Evolutionary conservation across 73 alveolate species (phyloP).

Genomic region (Stentor coeruleus): DNA sequence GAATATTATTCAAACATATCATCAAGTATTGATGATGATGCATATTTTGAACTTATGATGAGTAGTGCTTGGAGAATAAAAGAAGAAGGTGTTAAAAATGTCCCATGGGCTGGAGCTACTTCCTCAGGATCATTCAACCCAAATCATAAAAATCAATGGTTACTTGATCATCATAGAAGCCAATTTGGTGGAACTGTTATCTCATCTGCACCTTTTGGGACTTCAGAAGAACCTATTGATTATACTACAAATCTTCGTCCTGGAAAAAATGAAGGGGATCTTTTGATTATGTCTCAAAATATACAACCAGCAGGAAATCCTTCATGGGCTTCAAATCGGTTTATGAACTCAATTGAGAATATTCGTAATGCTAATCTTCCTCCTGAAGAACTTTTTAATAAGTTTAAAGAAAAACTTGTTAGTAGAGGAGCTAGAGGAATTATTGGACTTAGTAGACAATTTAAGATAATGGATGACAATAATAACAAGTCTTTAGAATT

Average conservation of each 20-base stretch:
- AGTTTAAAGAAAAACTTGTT: slow-evolving; percentile 64
- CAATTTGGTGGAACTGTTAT: slow-evolving; percentile 42
- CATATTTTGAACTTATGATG: slow-evolving; percentile 65
- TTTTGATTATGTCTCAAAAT: slow-evolving; percentile 18
- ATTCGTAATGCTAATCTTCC: neutral
- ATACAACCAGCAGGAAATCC: slow-evolving; percentile 53
- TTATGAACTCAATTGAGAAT: too few relatives aligned
- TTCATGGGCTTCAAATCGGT: slow-evolving; percentile 27
- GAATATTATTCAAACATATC: slow-evolving; percentile 83
- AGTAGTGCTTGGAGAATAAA: slow-evolving; percentile 22
- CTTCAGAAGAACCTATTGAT: slow-evolving; percentile 12
- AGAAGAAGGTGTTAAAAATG: neutral
- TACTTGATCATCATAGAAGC: slow-evolving; percentile 52
- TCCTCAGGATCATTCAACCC: slow-evolving; percentile 27
- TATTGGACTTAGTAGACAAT: slow-evolving; percentile 74
- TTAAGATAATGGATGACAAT: slow-evolving; percentile 80
- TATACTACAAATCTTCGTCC: slow-evolving; percentile 34
- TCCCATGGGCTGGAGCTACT: slow-evolving; percentile 36
- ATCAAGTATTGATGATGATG: slow-evolving; percentile 76
- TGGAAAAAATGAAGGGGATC: slow-evolving; percentile 23
- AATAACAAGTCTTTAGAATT: slow-evolving; percentile 56
- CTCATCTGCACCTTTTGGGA: slow-evolving; percentile 36
- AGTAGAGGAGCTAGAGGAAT: slow-evolving; percentile 91
- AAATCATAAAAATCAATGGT: slow-evolving; percentile 49
- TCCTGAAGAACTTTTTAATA: slow-evolving; percentile 27